These are phyloP conservation scores for Microbotryum violaceum DNA, from an alignment of 1,284 basidiomycete species.

Conservation along the genomic window DNA sequence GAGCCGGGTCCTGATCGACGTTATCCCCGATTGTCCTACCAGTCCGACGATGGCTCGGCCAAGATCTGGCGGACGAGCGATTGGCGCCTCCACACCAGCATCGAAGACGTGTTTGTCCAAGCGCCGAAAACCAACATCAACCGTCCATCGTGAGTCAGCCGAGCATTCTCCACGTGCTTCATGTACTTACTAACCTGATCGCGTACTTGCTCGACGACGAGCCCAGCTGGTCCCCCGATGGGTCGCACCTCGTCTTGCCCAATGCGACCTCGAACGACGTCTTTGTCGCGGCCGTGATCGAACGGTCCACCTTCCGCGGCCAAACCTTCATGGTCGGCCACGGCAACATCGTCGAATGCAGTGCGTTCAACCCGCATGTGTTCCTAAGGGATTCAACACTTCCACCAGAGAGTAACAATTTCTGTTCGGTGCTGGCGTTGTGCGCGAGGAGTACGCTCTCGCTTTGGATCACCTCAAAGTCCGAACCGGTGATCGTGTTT, in stretches of 20 bases:
- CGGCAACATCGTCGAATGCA: conserved; percentile 86
- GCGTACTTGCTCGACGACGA: no score
- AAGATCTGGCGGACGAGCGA: conserved; percentile 94
- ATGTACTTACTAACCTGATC: no score
- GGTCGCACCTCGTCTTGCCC: conserved; percentile 91
- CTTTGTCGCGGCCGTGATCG: conserved; percentile 92
- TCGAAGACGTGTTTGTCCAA: conserved; percentile 82
- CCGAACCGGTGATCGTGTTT: conserved; percentile 81
- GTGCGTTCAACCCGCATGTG: conserved; percentile 82
- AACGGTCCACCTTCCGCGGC: conserved; percentile 65
- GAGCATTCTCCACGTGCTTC: not conserved
- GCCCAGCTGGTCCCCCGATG: conserved; percentile 92
- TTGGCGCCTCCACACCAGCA: conserved; percentile 75
- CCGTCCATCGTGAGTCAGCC: conserved; percentile 62
- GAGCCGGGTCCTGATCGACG: not conserved
- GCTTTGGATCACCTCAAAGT: conserved; percentile 86
- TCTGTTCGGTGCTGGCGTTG: conserved; percentile 74
- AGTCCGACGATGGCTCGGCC: conserved; percentile 91
- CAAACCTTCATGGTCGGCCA: conserved; percentile 85
- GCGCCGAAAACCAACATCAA: conserved; percentile 91
- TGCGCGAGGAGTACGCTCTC: conserved; percentile 67
- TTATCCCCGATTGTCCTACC: conserved; percentile 40
- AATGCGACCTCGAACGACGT: conserved; percentile 97
- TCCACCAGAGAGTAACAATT: conserved; percentile 63
- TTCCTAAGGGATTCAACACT: conserved; percentile 65